A percentile compares a stretch with the other conserved stretches of the same genome.
These are phyloP conservation scores for Globisporangium solare DNA, from an alignment of 352 stramenopile genomes.

Conservation along the genomic window DNA sequence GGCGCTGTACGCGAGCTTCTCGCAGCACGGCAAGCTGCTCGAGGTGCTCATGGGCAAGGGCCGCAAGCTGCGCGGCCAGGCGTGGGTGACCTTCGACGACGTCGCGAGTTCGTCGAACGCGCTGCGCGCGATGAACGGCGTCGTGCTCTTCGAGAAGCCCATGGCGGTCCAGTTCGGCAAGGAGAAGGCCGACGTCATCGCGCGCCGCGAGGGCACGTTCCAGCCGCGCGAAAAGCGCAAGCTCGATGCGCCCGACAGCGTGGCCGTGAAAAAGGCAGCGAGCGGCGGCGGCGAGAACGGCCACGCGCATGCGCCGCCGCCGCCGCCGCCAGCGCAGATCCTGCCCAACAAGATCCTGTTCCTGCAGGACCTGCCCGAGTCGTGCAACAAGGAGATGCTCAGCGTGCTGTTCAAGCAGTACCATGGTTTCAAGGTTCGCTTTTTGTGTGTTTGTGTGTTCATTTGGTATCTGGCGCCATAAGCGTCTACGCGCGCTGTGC, in stretches of 20 bases:
- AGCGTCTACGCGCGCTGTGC: too few species aligned
- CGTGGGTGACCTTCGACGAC: conserved; percentile 92
- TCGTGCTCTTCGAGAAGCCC: conserved; percentile 87
- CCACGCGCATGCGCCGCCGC: conserved; percentile 23
- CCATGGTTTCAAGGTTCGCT: conserved; percentile 91
- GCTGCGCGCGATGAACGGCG: conserved; percentile 83
- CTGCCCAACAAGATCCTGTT: conserved; percentile 93
- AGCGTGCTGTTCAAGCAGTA: conserved; percentile 97
- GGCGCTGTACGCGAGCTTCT: conserved; percentile 87
- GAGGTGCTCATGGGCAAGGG: conserved; percentile 87
- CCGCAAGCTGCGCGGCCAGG: conserved; percentile 83
- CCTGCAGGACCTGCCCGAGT: conserved; percentile 88
- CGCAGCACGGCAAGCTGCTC: conserved; percentile 90
- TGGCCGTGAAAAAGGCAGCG: conserved; percentile 19
- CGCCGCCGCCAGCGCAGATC: conserved; percentile 40
- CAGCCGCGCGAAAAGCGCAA: conserved; percentile 81
- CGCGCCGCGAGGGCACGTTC: conserved; percentile 63
- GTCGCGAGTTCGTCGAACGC: conserved; percentile 85
- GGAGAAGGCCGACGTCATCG: conserved; percentile 81
- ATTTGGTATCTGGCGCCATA: too few species aligned
- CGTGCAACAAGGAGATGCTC: conserved; percentile 96
- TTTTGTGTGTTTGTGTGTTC: too few species aligned
- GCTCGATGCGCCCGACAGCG: conserved; percentile 35
- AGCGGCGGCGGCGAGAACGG: conserved; percentile 26
- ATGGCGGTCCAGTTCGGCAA: conserved; percentile 80